phyloP scores from a whole-genome alignment of 441 rosid genomes.

The Populus hybrid region DNA sequence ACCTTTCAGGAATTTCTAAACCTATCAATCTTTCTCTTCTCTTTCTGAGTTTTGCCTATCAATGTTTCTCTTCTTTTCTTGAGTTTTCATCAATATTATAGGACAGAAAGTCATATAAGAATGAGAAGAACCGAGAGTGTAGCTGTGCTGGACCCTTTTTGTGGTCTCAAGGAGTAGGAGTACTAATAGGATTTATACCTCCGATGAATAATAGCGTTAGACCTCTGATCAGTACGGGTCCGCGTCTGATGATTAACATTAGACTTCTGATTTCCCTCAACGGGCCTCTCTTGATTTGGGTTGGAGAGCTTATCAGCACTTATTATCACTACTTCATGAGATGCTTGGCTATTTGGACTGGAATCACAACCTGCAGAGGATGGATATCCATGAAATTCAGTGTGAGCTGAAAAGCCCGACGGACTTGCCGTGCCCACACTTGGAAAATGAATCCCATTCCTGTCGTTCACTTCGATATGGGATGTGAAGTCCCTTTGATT shows the following conservation, averaged over 20 bases:
- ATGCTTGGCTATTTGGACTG: neutral
- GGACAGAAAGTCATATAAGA: no score
- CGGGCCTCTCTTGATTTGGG: neutral
- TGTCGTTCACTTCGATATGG: neutral
- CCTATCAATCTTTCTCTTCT: neutral
- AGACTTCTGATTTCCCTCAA: constrained; percentile 1
- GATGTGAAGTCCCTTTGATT: no score
- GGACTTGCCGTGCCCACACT: neutral
- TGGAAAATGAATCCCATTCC: neutral
- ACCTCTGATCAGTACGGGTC: neutral
- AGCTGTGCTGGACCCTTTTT: no score
- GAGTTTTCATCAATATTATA: neutral
- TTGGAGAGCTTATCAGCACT: neutral
- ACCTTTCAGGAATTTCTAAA: neutral
- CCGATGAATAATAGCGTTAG: neutral
- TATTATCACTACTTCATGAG: neutral
- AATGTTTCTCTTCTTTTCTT: neutral
- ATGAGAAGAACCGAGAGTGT: no score
- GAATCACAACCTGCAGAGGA: neutral
- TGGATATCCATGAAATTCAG: neutral
- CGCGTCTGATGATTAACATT: neutral
- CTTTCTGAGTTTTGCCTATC: no score
- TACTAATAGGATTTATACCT: neutral
- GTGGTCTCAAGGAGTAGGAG: no score
- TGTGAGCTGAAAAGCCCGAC: neutral